phyloP scores from a whole-genome alignment of 495 filamentous ascomycete species.

The Podospora conica region DNA sequence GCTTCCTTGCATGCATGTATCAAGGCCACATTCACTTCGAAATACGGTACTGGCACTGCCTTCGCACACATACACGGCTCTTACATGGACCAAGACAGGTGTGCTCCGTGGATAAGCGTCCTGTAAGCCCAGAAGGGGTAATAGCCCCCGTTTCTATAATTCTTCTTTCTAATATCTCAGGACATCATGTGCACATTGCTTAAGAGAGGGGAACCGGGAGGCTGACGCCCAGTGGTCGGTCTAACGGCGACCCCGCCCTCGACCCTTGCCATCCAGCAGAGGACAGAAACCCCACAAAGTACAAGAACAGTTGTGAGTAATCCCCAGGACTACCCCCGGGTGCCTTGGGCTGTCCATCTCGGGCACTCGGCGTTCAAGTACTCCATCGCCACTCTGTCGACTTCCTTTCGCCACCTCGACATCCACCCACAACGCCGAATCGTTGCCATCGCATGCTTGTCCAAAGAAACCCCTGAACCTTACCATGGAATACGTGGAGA shows the following conservation, averaged over 20 bases:
- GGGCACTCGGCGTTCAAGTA: background rate
- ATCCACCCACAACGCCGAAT: background rate
- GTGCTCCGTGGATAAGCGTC: background rate
- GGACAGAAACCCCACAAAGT: background rate
- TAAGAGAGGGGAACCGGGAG: background rate
- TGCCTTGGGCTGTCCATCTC: background rate
- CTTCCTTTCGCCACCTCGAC: background rate
- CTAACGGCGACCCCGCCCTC: background rate
- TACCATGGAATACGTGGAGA: slow-evolving; percentile 13
- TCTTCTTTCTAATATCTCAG: no score
- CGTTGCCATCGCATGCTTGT: background rate
- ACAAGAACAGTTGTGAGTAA: background rate
- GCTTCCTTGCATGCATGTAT: background rate
- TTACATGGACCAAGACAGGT: background rate
- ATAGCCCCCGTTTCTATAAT: no score
- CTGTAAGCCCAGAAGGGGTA: background rate
- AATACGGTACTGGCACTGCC: background rate
- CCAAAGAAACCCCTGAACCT: background rate
- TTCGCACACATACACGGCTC: background rate
- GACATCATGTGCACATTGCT: background rate
- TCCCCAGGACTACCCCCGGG: background rate
- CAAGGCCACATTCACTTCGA: background rate
- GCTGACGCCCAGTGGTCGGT: background rate
- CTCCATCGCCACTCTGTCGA: background rate
- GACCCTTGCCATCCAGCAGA: background rate